Percentiles rank a stretch among this genome's conserved stretches.
Evolutionary conservation across 1,139 yeast species (phyloP).

Genomic region (Geotrichum macrosporum): DNA sequence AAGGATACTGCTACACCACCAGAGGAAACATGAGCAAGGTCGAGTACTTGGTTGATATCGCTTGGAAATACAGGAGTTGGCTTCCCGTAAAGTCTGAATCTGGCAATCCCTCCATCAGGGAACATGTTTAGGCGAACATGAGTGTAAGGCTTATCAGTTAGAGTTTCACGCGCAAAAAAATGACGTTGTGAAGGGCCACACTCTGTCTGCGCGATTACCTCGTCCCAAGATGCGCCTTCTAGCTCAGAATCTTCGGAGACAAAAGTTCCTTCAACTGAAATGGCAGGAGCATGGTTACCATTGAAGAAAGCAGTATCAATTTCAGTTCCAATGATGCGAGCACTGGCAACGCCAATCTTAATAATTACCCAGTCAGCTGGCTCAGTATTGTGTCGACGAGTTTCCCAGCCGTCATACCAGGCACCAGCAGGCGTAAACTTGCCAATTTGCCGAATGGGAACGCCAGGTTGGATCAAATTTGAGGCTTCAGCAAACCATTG

Average conservation of each 20-base stretch:
- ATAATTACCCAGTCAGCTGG: slow-evolving; percentile 84
- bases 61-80: slow-evolving; percentile 63
- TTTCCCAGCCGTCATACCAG: slow-evolving; percentile 99
- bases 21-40: slow-evolving; percentile 73
- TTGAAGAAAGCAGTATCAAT: slow-evolving; percentile 88
- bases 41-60: slow-evolving; percentile 48
- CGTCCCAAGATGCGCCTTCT: slow-evolving; percentile 55
- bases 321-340: slow-evolving; percentile 74
- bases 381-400: slow-evolving; percentile 81
- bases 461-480: slow-evolving; percentile 73
- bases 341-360: slow-evolving; percentile 78
- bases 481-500: slow-evolving; percentile 97
- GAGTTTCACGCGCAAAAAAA: slow-evolving; percentile 58
- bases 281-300: slow-evolving; percentile 90
- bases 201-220: slow-evolving; percentile 61
- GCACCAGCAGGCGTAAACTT: slow-evolving; percentile 82
- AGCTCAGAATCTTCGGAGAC: slow-evolving; percentile 34
- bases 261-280: slow-evolving; percentile 74
- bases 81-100: slow-evolving; percentile 81
- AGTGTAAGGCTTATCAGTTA: slow-evolving; percentile 62
- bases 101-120: slow-evolving; percentile 96
- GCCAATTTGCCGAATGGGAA: slow-evolving; percentile 77
- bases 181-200: slow-evolving; percentile 89
- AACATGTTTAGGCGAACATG: slow-evolving; percentile 84
- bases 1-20: slow-evolving; percentile 84